These are phyloP conservation scores for Lactifluus piperatus DNA, from an alignment of 768 basidiomycete genomes.

Conservation along the genomic window DNA sequence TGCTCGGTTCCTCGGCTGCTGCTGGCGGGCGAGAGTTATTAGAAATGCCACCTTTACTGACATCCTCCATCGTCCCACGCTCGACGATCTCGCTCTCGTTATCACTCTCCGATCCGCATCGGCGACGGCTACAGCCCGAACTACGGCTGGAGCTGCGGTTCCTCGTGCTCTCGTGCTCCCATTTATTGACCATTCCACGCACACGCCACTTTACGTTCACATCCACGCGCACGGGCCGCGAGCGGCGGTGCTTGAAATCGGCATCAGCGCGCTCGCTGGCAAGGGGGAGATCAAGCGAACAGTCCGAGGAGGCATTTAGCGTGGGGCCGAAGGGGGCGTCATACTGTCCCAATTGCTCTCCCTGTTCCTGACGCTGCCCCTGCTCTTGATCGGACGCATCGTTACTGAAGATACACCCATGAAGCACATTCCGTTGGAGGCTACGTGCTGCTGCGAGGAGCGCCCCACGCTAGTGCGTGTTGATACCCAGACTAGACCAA, in stretches of 20 bases:
- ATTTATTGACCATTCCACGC: constrained; percentile 17
- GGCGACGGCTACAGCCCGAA: neutral
- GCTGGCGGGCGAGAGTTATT: neutral
- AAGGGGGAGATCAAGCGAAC: constrained; percentile 29
- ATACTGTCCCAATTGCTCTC: too few species aligned
- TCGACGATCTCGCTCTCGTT: constrained; percentile 3
- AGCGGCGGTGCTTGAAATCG: neutral
- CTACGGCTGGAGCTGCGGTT: neutral
- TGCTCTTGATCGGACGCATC: constrained; percentile 21
- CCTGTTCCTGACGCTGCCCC: neutral
- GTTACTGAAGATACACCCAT: constrained; percentile 45
- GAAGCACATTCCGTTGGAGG: constrained; percentile 49
- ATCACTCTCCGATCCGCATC: constrained; percentile 9
- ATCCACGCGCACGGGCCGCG: neutral
- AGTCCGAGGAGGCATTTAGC: constrained; percentile 29
- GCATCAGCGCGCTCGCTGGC: neutral
- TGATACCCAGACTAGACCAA: constrained; percentile 37
- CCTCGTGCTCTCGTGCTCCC: constrained; percentile 17
- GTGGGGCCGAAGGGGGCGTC: constrained; percentile 24
- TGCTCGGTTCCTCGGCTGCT: constrained; percentile 23
- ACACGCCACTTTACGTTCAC: constrained; percentile 7
- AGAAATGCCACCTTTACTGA: neutral
- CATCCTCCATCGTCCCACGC: neutral
- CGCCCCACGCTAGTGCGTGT: constrained; percentile 41
- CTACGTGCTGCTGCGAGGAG: constrained; percentile 46